These are phyloP conservation scores for Rubia balearica DNA, from an alignment of 305 asterid species.

Conservation along the genomic window DNA sequence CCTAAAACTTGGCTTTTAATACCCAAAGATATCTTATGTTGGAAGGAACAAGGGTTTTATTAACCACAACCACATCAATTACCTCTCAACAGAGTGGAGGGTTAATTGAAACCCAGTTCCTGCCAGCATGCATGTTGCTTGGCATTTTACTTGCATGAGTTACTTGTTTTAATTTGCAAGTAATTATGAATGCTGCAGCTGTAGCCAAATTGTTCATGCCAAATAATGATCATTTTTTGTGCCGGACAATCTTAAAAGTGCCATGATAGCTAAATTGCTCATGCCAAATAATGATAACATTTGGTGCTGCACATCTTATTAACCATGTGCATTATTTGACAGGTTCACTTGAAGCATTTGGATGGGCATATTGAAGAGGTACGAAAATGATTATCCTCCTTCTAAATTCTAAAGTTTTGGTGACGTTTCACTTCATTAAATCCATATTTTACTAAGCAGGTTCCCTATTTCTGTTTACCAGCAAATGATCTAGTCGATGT, in stretches of 20 bases:
- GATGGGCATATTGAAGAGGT: slow-evolving; percentile 99
- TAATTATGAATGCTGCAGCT: neutral
- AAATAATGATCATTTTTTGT: neutral
- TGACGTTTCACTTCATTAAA: slow-evolving; percentile 32
- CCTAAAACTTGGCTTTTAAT: neutral
- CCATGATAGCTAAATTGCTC: neutral
- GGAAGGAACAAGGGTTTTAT: neutral
- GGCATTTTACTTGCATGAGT: neutral
- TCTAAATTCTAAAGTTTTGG: slow-evolving; percentile 21
- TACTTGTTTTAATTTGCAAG: neutral
- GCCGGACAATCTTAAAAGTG: neutral
- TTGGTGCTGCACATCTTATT: neutral
- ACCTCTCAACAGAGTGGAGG: neutral
- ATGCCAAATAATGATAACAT: neutral
- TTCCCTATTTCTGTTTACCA: slow-evolving; percentile 98
- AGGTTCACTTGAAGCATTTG: slow-evolving; percentile 97
- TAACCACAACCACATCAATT: neutral
- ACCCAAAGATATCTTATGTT: neutral
- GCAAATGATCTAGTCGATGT: slow-evolving; percentile 95
- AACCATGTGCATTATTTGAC: slow-evolving; percentile 20
- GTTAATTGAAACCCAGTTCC: neutral
- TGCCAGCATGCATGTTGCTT: neutral
- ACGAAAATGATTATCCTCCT: slow-evolving; percentile 18
- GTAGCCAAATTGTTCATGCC: neutral
- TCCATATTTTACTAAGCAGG: slow-evolving; percentile 52